Base-by-base conservation (phyloP, 176 grass and related monocot genomes). In the Eragrostis nindensis region DNA sequence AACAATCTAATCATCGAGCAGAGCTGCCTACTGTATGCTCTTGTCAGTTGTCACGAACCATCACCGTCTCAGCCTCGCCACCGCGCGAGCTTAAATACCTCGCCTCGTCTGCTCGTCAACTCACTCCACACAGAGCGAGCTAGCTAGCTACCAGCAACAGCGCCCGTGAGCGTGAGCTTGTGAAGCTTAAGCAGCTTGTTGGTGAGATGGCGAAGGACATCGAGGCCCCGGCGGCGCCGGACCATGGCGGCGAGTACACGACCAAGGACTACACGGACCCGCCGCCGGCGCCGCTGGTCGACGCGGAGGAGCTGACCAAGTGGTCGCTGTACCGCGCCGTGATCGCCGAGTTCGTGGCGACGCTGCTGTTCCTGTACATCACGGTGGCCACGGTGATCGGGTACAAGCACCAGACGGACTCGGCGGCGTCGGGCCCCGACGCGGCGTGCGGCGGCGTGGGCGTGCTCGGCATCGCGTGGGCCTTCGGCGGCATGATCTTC, bases 401-500 rank as follows among this genome's bases (percentile, higher is more conserved):
- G 69, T 94, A 97, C 89, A 94, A 90, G 74, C 94, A 91, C 84
- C 91, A 94, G 87, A 86, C 91, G 30, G 88, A 93, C 81, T 9
- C 88, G 17, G 22, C 11, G 40, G 76, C 56, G 48, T 68, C 74
- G 70, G 3, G 42, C 61, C 6, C 88, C 46, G 89, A 92, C 80
- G 90, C 85, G 25, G 85, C 83, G 16, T 98, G 95, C 86, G 85
- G 86, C 87, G 92, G 95, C 76, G 92, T 98, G 0, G 95, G 95
- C 13, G 46, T 98, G 73, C 87, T 98, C 19, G 96, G 96, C 74
- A 98, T 98, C 85, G 96, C 96, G 0, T 95, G 96, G 92, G 96
- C 96, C 15, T 98, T 98, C 87, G 96, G 96, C 46, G 96, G 96
- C 81, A 98, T 95, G 96, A 98, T 98, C 81, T 98, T 98, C 83